These are phyloP conservation scores for Drosera capensis DNA, from an alignment of 148 eudicot genomes.

Conservation along the genomic window DNA sequence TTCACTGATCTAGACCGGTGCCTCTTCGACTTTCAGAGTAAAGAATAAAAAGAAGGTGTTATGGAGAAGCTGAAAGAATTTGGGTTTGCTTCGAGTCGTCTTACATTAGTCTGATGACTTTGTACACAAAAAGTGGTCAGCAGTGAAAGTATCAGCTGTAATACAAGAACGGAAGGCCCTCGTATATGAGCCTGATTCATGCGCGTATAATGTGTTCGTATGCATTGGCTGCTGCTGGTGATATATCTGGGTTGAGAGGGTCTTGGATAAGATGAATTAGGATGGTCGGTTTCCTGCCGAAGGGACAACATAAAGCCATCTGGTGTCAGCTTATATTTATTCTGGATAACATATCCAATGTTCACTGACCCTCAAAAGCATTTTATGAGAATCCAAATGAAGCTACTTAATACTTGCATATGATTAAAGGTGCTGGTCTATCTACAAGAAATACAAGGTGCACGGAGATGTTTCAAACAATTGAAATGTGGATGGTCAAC, in stretches of 20 bases:
- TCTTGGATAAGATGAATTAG: slow-evolving; percentile 79
- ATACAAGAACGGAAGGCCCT: slow-evolving; percentile 80
- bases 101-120: slow-evolving; percentile 79
- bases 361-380: too few species aligned
- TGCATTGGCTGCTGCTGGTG: slow-evolving; percentile 56
- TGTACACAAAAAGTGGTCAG: slow-evolving; percentile 48
- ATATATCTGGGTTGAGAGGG: slow-evolving; percentile 70
- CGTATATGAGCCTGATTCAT: slow-evolving; percentile 52
- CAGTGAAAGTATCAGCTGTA: slow-evolving; percentile 50
- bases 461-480: slow-evolving; percentile 72
- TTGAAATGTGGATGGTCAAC: slow-evolving; percentile 51
- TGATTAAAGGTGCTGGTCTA: slow-evolving; percentile 73
- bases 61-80: slow-evolving; percentile 92
- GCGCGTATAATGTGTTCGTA: slow-evolving; percentile 85
- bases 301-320: slow-evolving; percentile 90
- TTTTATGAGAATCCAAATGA: slow-evolving; percentile 55
- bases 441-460: slow-evolving; percentile 79
- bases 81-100: slow-evolving; percentile 50
- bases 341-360: too few species aligned
- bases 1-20: too few species aligned
- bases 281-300: slow-evolving; percentile 71
- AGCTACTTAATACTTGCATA: slow-evolving; percentile 62
- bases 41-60: slow-evolving; percentile 54
- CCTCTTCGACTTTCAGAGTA: too few species aligned
- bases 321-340: slow-evolving; percentile 68